phyloP scores from a whole-genome alignment of 2,329 filamentous ascomycete species.

The Monosporascus sp. region DNA sequence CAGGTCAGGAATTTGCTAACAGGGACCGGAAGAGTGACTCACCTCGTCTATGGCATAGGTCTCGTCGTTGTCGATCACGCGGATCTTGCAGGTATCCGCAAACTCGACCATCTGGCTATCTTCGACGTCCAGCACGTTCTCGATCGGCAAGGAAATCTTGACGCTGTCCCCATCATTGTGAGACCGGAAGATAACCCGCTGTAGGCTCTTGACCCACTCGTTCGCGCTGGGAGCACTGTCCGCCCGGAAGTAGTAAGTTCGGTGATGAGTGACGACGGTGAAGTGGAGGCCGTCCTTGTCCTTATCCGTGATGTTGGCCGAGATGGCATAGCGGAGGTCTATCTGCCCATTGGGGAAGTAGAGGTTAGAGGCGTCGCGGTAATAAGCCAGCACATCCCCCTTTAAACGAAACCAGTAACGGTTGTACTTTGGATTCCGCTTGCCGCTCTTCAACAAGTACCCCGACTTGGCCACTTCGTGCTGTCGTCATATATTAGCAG shows the following conservation, averaged over 20 bases:
- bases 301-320: constrained; percentile 71
- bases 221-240: constrained; percentile 84
- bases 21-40: constrained; percentile 18
- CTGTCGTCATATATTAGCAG: constrained; percentile 32
- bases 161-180: constrained; percentile 97
- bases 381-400: constrained; percentile 88
- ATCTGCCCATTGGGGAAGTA: constrained; percentile 93
- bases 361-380: constrained; percentile 72
- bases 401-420: constrained; percentile 93
- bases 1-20: constrained; percentile 11
- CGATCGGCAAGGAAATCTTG: constrained; percentile 86
- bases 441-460: constrained; percentile 81
- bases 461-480: constrained; percentile 78
- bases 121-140: constrained; percentile 88
- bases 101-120: constrained; percentile 87
- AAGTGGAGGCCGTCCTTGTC: constrained; percentile 76
- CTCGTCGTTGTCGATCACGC: constrained; percentile 89
- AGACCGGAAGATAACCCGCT: constrained; percentile 90
- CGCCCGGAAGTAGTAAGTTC: constrained; percentile 81
- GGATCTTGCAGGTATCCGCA: constrained; percentile 88
- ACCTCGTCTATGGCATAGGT: constrained; percentile 94
- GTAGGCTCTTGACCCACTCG: constrained; percentile 92
- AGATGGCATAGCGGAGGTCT: constrained; percentile 86
- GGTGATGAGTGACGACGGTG: constrained; percentile 72
- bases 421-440: constrained; percentile 79